Percentiles rank a stretch among this genome's conserved stretches.
Conservation (phyloP, 2,329 filamentous ascomycete genomes). For the Pseudofabraea citricarpa region DNA sequence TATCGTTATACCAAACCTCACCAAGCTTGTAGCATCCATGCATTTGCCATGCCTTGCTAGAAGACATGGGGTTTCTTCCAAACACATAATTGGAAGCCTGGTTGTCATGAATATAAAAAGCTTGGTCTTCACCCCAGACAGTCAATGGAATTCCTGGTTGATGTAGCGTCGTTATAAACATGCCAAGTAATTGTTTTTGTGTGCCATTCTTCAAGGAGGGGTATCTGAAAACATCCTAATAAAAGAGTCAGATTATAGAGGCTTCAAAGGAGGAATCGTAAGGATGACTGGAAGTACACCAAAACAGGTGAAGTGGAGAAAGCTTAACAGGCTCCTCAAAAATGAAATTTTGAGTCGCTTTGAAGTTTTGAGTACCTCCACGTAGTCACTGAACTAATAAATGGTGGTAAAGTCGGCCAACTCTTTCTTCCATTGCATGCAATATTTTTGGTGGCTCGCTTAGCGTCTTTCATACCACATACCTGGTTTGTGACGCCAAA, state of each 20-base stretch:
- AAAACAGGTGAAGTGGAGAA: too few species aligned
- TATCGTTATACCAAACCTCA: slow-evolving; percentile 51
- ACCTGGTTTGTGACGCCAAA: slow-evolving; percentile 54
- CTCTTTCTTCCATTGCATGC: too few species aligned
- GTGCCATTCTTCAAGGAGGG: slow-evolving; percentile 52
- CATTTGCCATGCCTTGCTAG: slow-evolving; percentile 56
- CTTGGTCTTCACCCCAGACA: slow-evolving; percentile 62
- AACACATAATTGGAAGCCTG: slow-evolving; percentile 61
- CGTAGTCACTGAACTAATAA: too few species aligned
- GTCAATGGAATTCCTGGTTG: slow-evolving; percentile 56
- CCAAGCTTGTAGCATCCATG: slow-evolving; percentile 58
- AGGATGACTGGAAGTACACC: too few species aligned
- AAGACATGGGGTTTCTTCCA: slow-evolving; percentile 57
- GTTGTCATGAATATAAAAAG: slow-evolving; percentile 58
- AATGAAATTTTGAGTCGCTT: too few species aligned
- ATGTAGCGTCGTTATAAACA: slow-evolving; percentile 53
- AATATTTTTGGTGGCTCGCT: too few species aligned
- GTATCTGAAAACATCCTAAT: slow-evolving; percentile 60
- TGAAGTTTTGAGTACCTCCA: too few species aligned
- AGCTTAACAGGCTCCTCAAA: too few species aligned
- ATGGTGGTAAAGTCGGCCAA: too few species aligned
- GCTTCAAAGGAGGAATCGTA: too few species aligned
- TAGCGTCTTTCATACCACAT: slow-evolving; percentile 42
- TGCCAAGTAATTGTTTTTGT: slow-evolving; percentile 49
- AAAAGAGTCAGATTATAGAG: too few species aligned